Conservation (phyloP, 345 rosid genomes). For the Dimocarpus longan region DNA sequence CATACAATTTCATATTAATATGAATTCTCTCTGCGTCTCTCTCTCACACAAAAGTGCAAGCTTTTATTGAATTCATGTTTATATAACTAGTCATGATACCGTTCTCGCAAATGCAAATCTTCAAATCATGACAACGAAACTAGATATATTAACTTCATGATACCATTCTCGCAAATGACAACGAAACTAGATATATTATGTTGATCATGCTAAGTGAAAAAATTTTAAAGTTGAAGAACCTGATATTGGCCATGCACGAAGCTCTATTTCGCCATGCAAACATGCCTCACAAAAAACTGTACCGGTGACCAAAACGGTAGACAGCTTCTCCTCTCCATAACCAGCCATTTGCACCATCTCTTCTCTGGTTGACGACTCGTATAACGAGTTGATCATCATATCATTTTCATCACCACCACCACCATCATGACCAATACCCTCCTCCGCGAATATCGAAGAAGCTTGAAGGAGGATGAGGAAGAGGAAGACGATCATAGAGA, state of each 20-base stretch:
- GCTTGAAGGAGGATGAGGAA: constrained; percentile 2
- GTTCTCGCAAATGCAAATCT: too few relatives aligned
- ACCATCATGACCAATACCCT: background rate
- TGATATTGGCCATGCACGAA: constrained; percentile 49
- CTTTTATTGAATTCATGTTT: too few relatives aligned
- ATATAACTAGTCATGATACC: too few relatives aligned
- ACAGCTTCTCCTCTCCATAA: constrained; percentile 68
- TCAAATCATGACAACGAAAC: too few relatives aligned
- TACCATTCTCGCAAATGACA: too few relatives aligned
- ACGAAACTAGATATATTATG: too few relatives aligned
- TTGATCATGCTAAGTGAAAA: too few relatives aligned
- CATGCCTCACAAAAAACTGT: constrained; percentile 44
- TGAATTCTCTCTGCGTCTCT: too few relatives aligned
- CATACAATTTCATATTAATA: too few relatives aligned
- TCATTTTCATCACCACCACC: background rate
- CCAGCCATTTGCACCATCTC: constrained; percentile 68
- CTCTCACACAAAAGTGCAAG: too few relatives aligned
- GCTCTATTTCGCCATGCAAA: constrained; percentile 23
- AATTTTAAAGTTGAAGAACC: constrained; percentile 23
- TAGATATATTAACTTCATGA: too few relatives aligned
- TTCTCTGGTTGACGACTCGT: constrained; percentile 40
- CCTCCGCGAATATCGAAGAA: constrained; percentile 20
- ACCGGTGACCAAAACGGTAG: constrained; percentile 59
- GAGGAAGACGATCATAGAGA: constrained; percentile 10
- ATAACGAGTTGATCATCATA: constrained; percentile 1